Conservation (phyloP, 2,329 filamentous ascomycete species). For the Colletotrichum sp. region DNA sequence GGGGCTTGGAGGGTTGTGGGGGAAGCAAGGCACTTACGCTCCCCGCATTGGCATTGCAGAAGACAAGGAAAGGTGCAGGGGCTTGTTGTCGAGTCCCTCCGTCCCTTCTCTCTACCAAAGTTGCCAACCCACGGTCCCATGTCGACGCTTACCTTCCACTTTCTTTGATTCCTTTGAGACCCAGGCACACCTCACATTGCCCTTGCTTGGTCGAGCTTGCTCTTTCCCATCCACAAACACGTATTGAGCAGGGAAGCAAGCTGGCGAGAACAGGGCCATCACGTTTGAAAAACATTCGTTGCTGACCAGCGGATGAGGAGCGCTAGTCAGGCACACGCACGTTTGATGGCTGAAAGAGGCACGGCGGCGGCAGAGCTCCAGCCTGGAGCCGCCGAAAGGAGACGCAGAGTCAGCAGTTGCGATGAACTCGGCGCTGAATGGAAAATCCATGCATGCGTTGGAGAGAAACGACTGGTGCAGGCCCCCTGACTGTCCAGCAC, state of each 20-base stretch:
- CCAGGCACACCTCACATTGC: background rate
- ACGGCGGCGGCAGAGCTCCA: background rate
- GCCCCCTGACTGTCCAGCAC: background rate
- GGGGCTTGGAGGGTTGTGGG: background rate
- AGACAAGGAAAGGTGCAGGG: background rate
- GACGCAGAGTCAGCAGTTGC: background rate
- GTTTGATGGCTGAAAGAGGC: background rate
- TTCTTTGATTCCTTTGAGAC: background rate
- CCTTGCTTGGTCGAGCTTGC: background rate
- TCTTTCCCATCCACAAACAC: background rate
- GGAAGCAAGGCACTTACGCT: background rate
- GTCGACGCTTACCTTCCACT: background rate
- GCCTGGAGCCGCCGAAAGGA: background rate
- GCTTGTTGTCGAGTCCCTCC: background rate
- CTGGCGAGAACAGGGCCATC: background rate
- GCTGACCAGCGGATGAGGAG: background rate
- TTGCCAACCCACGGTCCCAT: background rate
- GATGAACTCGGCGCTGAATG: background rate
- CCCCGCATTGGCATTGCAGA: background rate
- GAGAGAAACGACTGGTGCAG: background rate
- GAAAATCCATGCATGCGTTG: background rate
- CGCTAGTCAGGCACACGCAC: background rate
- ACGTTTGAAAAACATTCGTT: background rate
- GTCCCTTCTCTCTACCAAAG: background rate
- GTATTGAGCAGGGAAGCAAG: background rate